These are phyloP conservation scores for Astrephomene gubernaculifera DNA, from an alignment of 139 green algal species.

Conservation along the genomic window DNA sequence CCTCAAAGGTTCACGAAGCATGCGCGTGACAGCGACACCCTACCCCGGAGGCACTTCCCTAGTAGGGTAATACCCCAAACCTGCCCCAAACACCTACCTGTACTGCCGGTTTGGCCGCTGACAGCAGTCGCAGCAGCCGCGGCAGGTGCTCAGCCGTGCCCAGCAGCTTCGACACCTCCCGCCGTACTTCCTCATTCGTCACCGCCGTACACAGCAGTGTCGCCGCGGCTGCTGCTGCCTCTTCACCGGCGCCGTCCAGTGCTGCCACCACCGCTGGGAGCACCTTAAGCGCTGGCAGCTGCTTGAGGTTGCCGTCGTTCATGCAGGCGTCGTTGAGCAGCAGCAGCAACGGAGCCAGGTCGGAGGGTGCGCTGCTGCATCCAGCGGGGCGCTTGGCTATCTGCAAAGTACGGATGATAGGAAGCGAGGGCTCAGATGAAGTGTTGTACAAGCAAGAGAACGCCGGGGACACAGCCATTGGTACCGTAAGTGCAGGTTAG, in stretches of 20 bases:
- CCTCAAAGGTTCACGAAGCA: too few relatives aligned
- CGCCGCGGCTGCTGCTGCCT: conserved; percentile 25
- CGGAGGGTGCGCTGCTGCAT: neutral
- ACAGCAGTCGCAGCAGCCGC: conserved; percentile 44
- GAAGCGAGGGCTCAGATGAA: too few relatives aligned
- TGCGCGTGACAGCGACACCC: too few relatives aligned
- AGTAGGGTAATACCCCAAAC: neutral
- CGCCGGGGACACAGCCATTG: too few relatives aligned
- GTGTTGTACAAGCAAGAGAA: too few relatives aligned
- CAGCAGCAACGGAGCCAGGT: conserved; percentile 7
- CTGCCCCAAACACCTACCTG: neutral
- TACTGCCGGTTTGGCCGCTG: neutral
- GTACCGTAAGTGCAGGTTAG: too few relatives aligned
- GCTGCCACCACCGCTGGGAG: conserved; percentile 16
- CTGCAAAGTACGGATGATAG: neutral
- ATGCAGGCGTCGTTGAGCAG: conserved; percentile 53
- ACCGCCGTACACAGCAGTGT: conserved; percentile 58
- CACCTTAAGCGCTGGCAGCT: conserved; percentile 38
- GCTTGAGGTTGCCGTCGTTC: conserved; percentile 64
- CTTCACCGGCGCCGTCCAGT: neutral
- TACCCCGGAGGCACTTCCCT: too few relatives aligned
- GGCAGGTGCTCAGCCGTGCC: neutral
- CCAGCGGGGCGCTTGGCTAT: neutral
- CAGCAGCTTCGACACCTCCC: conserved; percentile 52
- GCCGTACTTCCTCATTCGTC: conserved; percentile 49